Percentiles rank a stretch among this genome's conserved stretches.
These are phyloP conservation scores for Fomes fomentarius DNA, from an alignment of 1,284 basidiomycete species.

Conservation along the genomic window DNA sequence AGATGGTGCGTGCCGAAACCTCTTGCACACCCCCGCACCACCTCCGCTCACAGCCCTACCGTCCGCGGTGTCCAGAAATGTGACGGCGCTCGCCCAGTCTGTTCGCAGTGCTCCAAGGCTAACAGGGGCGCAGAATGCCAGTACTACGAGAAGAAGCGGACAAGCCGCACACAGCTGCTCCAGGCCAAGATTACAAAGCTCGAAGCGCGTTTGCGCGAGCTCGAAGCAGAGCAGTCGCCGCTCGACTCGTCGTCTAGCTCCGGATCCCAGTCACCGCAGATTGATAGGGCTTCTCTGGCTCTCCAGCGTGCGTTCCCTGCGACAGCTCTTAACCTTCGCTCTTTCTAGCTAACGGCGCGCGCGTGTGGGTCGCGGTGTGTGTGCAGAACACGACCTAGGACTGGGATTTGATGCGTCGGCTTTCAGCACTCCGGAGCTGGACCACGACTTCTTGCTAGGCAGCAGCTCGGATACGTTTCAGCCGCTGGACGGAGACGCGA, in stretches of 20 bases:
- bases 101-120: conserved; percentile 59
- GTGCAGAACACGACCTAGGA: conserved; percentile 7
- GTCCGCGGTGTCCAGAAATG: conserved; percentile 48
- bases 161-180: conserved; percentile 62
- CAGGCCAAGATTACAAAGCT: conserved; percentile 58
- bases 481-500: conserved; percentile 2
- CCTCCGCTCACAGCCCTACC: conserved; percentile 18
- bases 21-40: neutral
- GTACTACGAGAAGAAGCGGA: conserved; percentile 64
- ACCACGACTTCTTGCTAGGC: conserved; percentile 8
- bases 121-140: conserved; percentile 54
- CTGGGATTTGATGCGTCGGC: conserved; percentile 19
- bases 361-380: neutral
- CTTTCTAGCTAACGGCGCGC: neutral
- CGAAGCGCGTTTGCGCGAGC: conserved; percentile 55
- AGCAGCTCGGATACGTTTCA: conserved; percentile 5
- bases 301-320: neutral
- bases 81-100: conserved; percentile 59
- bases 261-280: conserved; percentile 19
- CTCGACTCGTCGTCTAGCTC: conserved; percentile 21
- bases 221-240: conserved; percentile 42
- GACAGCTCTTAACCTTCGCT: neutral
- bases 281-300: conserved; percentile 12
- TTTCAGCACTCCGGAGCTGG: conserved; percentile 20
- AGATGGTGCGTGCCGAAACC: conserved; percentile 47